Evolutionary conservation across 768 basidiomycete genomes (phyloP).

Genomic region (Termitomyces sp.): DNA sequence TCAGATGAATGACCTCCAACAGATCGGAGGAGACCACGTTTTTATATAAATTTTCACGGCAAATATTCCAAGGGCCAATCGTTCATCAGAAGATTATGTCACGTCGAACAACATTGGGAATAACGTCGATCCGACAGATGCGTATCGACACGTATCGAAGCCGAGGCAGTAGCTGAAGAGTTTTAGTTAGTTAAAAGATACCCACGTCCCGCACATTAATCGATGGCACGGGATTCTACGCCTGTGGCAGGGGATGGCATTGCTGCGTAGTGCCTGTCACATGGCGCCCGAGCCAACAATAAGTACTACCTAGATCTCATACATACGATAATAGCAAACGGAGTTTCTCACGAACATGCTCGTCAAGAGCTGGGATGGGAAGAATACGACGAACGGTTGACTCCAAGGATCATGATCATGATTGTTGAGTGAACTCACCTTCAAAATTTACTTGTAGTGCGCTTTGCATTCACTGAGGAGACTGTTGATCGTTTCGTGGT

Average conservation of each 20-base stretch:
- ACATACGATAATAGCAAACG: not conserved
- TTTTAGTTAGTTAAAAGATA: not conserved
- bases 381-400: not conserved
- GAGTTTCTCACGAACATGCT: not conserved
- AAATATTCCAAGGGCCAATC: not conserved
- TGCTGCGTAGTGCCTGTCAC: not conserved
- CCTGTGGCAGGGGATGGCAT: not conserved
- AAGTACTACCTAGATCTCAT: no score
- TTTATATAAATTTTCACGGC: not conserved
- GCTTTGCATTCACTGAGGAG: not conserved
- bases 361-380: not conserved
- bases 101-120: not conserved
- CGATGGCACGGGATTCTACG: not conserved
- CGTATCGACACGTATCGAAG: not conserved
- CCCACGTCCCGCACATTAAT: not conserved
- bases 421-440: not conserved
- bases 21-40: not conserved
- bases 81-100: not conserved
- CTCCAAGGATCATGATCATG: not conserved
- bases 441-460: not conserved
- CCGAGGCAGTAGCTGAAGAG: not conserved
- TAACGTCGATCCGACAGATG: not conserved
- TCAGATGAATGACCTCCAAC: not conserved
- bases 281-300: not conserved
- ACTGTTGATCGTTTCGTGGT: no score